Evolutionary conservation across 169 alveolate genomes (phyloP).

Genomic region (Plasmodium billcollinsi): DNA sequence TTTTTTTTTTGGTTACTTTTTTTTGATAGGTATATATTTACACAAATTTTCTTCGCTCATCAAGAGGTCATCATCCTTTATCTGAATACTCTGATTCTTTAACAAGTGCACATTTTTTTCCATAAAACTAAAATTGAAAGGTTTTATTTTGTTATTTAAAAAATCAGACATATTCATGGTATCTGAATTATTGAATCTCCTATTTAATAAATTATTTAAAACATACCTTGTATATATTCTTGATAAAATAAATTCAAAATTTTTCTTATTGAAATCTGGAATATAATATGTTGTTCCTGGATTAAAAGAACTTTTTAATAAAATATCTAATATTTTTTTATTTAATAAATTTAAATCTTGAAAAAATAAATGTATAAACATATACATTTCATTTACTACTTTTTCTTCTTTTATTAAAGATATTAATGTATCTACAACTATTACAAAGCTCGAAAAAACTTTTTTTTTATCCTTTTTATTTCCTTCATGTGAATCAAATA

Average conservation of each 20-base stretch:
- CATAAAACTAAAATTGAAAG: conserved; percentile 27
- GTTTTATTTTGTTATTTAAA: background rate
- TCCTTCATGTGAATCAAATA: conserved; percentile 27
- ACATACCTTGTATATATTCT: conserved; percentile 52
- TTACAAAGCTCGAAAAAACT: conserved; percentile 25
- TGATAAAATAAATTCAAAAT: conserved; percentile 38
- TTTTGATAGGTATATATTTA: conserved; percentile 62
- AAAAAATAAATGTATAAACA: conserved; percentile 38
- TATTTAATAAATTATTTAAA: conserved; percentile 27
- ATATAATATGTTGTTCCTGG: background rate
- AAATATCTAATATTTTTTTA: conserved; percentile 10
- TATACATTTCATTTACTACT: conserved; percentile 23
- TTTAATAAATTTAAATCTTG: conserved; percentile 21
- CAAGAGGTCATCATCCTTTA: background rate
- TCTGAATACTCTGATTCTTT: background rate
- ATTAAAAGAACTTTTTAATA: background rate
- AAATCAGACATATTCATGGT: background rate
- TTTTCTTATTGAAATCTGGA: conserved; percentile 13
- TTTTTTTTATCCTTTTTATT: conserved; percentile 12
- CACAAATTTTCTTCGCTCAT: conserved; percentile 6
- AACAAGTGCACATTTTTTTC: background rate
- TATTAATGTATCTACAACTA: conserved; percentile 46
- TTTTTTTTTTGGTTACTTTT: conserved; percentile 28
- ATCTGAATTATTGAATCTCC: background rate
- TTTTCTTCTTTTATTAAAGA: conserved; percentile 28